A percentile compares a stretch with the other conserved stretches of the same genome.
These are phyloP conservation scores for Adansonia madagascariensis DNA, from an alignment of 441 rosid species.

Conservation along the genomic window DNA sequence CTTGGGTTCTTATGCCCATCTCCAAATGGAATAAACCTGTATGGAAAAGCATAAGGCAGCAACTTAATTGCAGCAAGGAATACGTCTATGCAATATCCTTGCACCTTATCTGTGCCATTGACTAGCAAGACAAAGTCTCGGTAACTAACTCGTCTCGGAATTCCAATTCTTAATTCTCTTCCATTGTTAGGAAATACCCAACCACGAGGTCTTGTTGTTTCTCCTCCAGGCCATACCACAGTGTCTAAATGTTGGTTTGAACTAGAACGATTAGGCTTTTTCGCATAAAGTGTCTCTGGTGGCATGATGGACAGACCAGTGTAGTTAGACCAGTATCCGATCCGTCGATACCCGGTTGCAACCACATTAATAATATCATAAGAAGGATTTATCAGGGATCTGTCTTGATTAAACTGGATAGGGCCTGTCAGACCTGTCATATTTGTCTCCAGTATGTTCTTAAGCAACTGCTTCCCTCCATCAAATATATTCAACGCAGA, in stretches of 20 bases:
- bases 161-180: slow-evolving; percentile 71
- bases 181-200: slow-evolving; percentile 95
- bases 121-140: slow-evolving; percentile 54
- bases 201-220: slow-evolving; percentile 69
- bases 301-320: slow-evolving; percentile 72
- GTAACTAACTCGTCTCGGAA: slow-evolving; percentile 73
- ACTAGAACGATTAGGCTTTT: slow-evolving; percentile 66
- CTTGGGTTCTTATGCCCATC: slow-evolving; percentile 76
- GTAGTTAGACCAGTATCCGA: slow-evolving; percentile 94
- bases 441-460: slow-evolving; percentile 59
- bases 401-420: slow-evolving; percentile 58
- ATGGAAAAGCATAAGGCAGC: slow-evolving; percentile 86
- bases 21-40: slow-evolving; percentile 69
- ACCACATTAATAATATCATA: slow-evolving; percentile 72
- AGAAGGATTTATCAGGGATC: slow-evolving; percentile 64
- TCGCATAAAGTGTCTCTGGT: slow-evolving; percentile 68
- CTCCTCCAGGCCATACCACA: slow-evolving; percentile 91
- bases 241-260: slow-evolving; percentile 63
- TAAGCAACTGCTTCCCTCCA: slow-evolving; percentile 63
- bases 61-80: slow-evolving; percentile 70
- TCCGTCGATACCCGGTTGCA: slow-evolving; percentile 43
- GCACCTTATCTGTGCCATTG: slow-evolving; percentile 46
- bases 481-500: slow-evolving; percentile 73
- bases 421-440: slow-evolving; percentile 80
- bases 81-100: slow-evolving; percentile 87